phyloP scores from a whole-genome alignment of 805 yeast genomes.

The Wickerhamomyces chaumierensis region DNA sequence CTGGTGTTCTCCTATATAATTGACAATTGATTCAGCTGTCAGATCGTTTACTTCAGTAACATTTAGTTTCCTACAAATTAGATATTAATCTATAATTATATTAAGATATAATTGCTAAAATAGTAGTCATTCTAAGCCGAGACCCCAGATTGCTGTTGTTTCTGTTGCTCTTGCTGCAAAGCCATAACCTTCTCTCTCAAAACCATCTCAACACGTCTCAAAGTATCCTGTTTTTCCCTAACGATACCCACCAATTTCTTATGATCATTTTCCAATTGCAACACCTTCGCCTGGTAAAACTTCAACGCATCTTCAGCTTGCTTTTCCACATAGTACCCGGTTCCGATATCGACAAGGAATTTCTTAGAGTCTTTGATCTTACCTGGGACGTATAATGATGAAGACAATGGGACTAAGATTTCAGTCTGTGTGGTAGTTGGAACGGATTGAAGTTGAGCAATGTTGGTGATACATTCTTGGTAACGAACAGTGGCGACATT shows the following conservation, averaged over 20 bases:
- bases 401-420: slow-evolving; percentile 76
- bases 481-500: slow-evolving; percentile 75
- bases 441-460: slow-evolving; percentile 40
- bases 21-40: no score
- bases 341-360: slow-evolving; percentile 89
- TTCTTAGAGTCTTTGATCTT: slow-evolving; percentile 48
- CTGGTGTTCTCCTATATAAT: no score
- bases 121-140: no score
- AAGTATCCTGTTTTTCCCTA: slow-evolving; percentile 55
- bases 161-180: slow-evolving; percentile 6
- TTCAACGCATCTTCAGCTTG: slow-evolving; percentile 47
- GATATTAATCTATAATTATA: no score
- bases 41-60: no score
- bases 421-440: slow-evolving; percentile 33
- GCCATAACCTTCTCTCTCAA: slow-evolving; percentile 40
- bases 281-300: slow-evolving; percentile 66
- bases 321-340: slow-evolving; percentile 91
- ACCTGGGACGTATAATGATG: slow-evolving; percentile 87
- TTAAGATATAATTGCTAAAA: no score
- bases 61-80: no score
- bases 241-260: slow-evolving; percentile 65
- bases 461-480: slow-evolving; percentile 66
- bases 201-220: slow-evolving; percentile 50
- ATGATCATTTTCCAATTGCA: slow-evolving; percentile 62
- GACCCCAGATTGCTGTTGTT: no score